phyloP scores from a whole-genome alignment of 2,329 filamentous ascomycete species.

The Fusarium oxysporum region DNA sequence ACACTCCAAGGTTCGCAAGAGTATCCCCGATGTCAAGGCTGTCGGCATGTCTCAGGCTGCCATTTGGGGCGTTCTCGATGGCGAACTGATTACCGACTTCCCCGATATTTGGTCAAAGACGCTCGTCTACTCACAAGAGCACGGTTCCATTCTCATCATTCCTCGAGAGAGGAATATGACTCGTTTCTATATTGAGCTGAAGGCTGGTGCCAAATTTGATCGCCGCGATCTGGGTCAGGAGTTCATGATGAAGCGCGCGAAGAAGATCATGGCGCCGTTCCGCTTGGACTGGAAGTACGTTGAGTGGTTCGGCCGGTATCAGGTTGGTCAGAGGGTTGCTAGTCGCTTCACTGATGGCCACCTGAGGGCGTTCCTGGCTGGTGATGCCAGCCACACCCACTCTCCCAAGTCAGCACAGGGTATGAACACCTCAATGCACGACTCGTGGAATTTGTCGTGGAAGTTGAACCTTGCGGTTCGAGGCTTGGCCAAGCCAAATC shows the following conservation, averaged over 20 bases:
- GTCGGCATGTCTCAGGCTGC: slow-evolving; percentile 65
- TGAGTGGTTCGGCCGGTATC: slow-evolving; percentile 79
- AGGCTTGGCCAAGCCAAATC: slow-evolving; percentile 63
- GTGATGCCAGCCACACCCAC: slow-evolving; percentile 78
- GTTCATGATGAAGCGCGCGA: slow-evolving; percentile 76
- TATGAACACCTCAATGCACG: slow-evolving; percentile 72
- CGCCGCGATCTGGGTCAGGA: slow-evolving; percentile 63
- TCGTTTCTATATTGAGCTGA: slow-evolving; percentile 70
- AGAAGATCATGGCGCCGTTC: slow-evolving; percentile 70
- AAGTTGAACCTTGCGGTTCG: slow-evolving; percentile 65
- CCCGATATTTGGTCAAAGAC: slow-evolving; percentile 82
- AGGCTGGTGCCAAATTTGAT: slow-evolving; percentile 57
- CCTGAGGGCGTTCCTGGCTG: slow-evolving; percentile 73
- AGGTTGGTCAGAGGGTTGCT: slow-evolving; percentile 77
- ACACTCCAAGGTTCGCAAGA: slow-evolving; percentile 75
- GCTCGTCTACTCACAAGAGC: slow-evolving; percentile 73
- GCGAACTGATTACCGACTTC: slow-evolving; percentile 77
- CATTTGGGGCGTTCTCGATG: slow-evolving; percentile 79
- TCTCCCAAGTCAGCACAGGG: slow-evolving; percentile 78
- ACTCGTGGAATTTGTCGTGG: slow-evolving; percentile 70
- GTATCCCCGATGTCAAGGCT: slow-evolving; percentile 68
- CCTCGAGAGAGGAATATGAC: slow-evolving; percentile 80
- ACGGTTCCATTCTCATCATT: slow-evolving; percentile 78
- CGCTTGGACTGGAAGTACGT: slow-evolving; percentile 68
- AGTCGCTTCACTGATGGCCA: slow-evolving; percentile 74